phyloP scores from a whole-genome alignment of 1,284 basidiomycete genomes.

The Lentinula novae-zelandiae region DNA sequence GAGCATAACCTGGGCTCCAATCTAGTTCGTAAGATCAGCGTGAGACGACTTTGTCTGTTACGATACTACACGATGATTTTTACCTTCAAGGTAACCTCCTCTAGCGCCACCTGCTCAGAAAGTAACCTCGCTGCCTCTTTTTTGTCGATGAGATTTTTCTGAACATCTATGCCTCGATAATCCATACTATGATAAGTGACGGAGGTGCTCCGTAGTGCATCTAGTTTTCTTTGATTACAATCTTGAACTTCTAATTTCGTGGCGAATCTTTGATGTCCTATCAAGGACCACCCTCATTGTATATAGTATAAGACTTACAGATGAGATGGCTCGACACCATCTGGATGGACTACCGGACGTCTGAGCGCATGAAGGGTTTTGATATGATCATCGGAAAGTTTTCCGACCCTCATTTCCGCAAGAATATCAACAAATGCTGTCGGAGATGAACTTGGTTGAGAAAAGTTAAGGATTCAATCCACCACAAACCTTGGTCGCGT shows the following conservation, averaged over 20 bases:
- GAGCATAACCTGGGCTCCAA: slow-evolving; percentile 72
- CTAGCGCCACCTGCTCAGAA: slow-evolving; percentile 32
- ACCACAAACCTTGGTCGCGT: slow-evolving; percentile 50
- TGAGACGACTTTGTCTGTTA: too few species aligned
- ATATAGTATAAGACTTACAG: slow-evolving; percentile 40
- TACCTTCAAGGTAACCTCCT: slow-evolving; percentile 31
- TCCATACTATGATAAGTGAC: slow-evolving; percentile 33
- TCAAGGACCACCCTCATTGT: background rate
- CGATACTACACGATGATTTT: background rate
- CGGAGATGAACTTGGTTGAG: slow-evolving; percentile 19
- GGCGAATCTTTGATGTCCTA: slow-evolving; percentile 53
- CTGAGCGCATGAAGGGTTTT: slow-evolving; percentile 57
- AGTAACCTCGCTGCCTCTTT: slow-evolving; percentile 24
- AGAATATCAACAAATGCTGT: slow-evolving; percentile 86
- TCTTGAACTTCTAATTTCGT: slow-evolving; percentile 79
- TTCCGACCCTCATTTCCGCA: slow-evolving; percentile 88
- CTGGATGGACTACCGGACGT: slow-evolving; percentile 61
- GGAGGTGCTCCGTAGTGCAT: slow-evolving; percentile 33
- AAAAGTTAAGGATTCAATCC: background rate
- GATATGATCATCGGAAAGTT: slow-evolving; percentile 55
- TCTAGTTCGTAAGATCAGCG: slow-evolving; percentile 23
- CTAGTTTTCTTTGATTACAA: slow-evolving; percentile 70
- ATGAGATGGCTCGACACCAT: slow-evolving; percentile 79
- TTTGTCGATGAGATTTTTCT: slow-evolving; percentile 21
- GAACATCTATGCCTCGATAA: slow-evolving; percentile 29